Base-by-base conservation (phyloP, 805 yeast species). In the Wickerhamiella domercqiae region DNA sequence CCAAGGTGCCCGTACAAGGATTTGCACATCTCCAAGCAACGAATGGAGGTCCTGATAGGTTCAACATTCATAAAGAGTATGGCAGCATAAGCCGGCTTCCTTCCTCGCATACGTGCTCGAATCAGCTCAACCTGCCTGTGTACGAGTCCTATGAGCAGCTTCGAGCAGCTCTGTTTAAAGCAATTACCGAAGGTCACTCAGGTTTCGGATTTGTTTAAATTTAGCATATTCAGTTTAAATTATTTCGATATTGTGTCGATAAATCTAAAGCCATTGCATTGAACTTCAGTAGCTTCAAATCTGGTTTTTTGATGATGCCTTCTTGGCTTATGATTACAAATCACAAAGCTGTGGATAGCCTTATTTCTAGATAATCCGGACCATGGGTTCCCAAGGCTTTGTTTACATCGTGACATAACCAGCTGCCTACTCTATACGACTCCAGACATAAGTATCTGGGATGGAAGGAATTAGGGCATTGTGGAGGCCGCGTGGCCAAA, bases 61-160 rank as follows among this genome's bases (percentile, higher is more conserved):
- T 90, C 59, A 75, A 80, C 43, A 81, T 90, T 40, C 95, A 83
- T 53, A 68, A 93, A 40, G 95, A 82, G 49, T 84, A 79, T 56
- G 94, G 94, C 1, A 60, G 78, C 7, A 71, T 75, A 5, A 93
- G 82, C 39, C 70, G 97, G 44, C 66, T 90, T 41, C 99, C 99
- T 2, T 76, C 94, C 0, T 82, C 96, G 0, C 98, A 90, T 55
- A 90, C 97, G 2, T 90, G 99, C 58, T 87, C 86, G 65, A 90
- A 90, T 59, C 97, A 87, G 59, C 67, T 90, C 41, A 94, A 83
- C 54, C 61, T 90, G 37, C 99, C 99, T 0, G 90, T 83, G 18
- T 90, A 90, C 59, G 93, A 78, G 38, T 72, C 79, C 5, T 90
- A 87, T 54, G 94, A 83, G 39, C 75, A 80, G 16, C 65, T 90